Conservation (phyloP, 1,284 basidiomycete species). For the Fomitopsis pinicola region DNA sequence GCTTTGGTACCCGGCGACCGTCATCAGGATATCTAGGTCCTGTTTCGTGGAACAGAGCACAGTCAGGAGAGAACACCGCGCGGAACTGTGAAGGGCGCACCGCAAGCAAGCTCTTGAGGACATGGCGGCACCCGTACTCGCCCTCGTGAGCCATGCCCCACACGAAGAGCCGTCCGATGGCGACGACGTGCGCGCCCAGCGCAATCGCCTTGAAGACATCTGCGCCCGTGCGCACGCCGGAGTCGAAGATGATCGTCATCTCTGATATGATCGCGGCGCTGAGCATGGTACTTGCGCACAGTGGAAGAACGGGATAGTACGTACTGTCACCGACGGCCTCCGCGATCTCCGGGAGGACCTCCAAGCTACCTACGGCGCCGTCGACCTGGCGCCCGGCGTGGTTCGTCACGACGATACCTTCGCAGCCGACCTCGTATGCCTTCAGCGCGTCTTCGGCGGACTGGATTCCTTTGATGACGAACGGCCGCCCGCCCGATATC, state of each 20-base stretch:
- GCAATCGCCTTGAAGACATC: slow-evolving; percentile 59
- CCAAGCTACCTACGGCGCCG: slow-evolving; percentile 50
- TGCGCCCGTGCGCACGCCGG: slow-evolving; percentile 51
- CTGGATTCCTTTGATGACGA: slow-evolving; percentile 57
- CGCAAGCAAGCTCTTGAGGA: slow-evolving; percentile 55
- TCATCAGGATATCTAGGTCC: slow-evolving; percentile 58
- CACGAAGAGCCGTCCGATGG: slow-evolving; percentile 43
- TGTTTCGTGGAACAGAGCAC: slow-evolving; percentile 7
- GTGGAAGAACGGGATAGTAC: slow-evolving; percentile 12
- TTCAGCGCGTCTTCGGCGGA: slow-evolving; percentile 43
- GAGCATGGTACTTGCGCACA: background rate
- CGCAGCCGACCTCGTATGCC: slow-evolving; percentile 49
- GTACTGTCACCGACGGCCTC: slow-evolving; percentile 45
- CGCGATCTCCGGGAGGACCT: slow-evolving; percentile 49
- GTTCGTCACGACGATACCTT: slow-evolving; percentile 57
- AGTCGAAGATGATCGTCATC: slow-evolving; percentile 60
- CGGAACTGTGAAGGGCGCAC: slow-evolving; percentile 18
- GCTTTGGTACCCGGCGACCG: slow-evolving; percentile 42
- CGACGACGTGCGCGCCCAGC: slow-evolving; percentile 42
- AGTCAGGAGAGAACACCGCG: background rate
- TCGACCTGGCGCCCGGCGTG: slow-evolving; percentile 62
- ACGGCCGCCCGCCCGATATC: slow-evolving; percentile 50
- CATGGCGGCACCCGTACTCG: slow-evolving; percentile 46
- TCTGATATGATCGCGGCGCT: slow-evolving; percentile 24
- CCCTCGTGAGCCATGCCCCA: slow-evolving; percentile 51